phyloP scores from a whole-genome alignment of 352 stramenopile genomes.

The Thalassiosira hispida region DNA sequence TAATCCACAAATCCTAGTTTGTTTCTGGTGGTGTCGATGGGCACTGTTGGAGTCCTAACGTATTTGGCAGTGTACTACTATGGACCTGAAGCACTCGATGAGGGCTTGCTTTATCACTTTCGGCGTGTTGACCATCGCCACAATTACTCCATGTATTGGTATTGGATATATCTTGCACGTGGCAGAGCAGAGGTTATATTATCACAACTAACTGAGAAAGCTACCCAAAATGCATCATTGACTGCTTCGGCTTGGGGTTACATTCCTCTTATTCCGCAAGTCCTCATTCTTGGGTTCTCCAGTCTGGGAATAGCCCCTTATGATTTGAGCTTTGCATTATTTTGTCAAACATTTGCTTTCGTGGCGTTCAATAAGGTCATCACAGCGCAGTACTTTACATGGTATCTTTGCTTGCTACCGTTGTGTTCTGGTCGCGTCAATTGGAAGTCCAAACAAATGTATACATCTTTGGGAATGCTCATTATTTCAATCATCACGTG shows the following conservation, averaged over 20 bases:
- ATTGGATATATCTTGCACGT: slow-evolving; percentile 95
- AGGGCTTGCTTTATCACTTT: slow-evolving; percentile 99
- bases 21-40: slow-evolving; percentile 89
- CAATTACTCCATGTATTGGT: slow-evolving; percentile 99
- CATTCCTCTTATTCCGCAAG: slow-evolving; percentile 81
- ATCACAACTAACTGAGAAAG: background rate
- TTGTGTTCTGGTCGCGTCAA: slow-evolving; percentile 68
- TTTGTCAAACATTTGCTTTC: slow-evolving; percentile 98
- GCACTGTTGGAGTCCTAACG: slow-evolving; percentile 89
- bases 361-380: slow-evolving; percentile 97
- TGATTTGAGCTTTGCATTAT: slow-evolving; percentile 93
- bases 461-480: slow-evolving; percentile 46
- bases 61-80: slow-evolving; percentile 89
- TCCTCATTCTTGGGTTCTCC: slow-evolving; percentile 77
- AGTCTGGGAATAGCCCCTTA: slow-evolving; percentile 76
- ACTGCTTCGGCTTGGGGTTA: slow-evolving; percentile 35
- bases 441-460: slow-evolving; percentile 49
- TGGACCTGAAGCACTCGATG: slow-evolving; percentile 93
- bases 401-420: slow-evolving; percentile 92
- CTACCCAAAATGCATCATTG: slow-evolving; percentile 7
- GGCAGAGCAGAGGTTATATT: slow-evolving; percentile 23
- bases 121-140: slow-evolving; percentile 97
- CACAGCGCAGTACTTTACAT: slow-evolving; percentile 97
- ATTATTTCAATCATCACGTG: slow-evolving; percentile 66
- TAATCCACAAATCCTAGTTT: slow-evolving; percentile 64